A percentile compares a stretch with the other conserved stretches of the same genome.
Conservation (phyloP, 139 green algal genomes). For the Microglena sp. region DNA sequence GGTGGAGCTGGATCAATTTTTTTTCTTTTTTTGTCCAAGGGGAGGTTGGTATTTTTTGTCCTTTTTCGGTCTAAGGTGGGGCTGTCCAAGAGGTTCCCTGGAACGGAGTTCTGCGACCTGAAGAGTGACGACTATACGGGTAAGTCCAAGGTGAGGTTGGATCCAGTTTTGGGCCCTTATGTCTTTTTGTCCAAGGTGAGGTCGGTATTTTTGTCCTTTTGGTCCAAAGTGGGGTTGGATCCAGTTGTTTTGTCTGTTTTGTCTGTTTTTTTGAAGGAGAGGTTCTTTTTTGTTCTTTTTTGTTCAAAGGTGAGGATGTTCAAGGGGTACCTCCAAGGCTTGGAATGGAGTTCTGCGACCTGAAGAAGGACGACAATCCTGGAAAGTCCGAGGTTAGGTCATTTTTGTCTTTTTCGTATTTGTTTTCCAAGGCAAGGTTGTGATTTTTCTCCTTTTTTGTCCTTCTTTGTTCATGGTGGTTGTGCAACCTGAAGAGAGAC, state of each 20-base stretch:
- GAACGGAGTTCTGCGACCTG: conserved; percentile 84
- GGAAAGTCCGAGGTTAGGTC: conserved; percentile 49
- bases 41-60: no score
- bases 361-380: conserved; percentile 68
- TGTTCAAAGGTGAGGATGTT: no score
- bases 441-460: no score
- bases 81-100: conserved; percentile 67
- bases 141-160: conserved; percentile 53
- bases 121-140: conserved; percentile 69
- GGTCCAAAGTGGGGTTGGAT: conserved; percentile 40
- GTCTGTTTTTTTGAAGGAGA: not conserved
- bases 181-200: not conserved
- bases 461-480: no score
- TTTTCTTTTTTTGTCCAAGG: no score
- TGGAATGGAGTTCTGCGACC: conserved; percentile 83
- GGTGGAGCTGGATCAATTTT: no score
- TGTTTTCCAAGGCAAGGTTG: not conserved
- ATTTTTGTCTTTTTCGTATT: not conserved
- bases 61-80: no score
- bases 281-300: no score
- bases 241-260: not conserved
- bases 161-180: no score
- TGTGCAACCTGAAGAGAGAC: no score
- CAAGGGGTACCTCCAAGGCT: no score
- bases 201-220: no score